Evolutionary conservation across 164 flowering plant genomes (phyloP).

Genomic region (Litsea cubeba): DNA sequence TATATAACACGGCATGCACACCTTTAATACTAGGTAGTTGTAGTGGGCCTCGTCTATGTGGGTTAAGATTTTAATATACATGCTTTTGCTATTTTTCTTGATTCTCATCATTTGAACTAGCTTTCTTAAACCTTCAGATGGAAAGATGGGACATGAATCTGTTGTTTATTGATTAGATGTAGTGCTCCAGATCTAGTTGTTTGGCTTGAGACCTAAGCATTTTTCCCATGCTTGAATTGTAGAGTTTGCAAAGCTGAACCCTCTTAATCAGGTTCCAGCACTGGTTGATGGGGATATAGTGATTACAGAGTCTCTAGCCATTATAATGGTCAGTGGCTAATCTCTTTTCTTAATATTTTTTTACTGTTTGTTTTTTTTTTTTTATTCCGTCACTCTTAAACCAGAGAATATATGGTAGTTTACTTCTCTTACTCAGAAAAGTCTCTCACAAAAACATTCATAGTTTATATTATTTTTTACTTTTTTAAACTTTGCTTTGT

Average conservation of each 20-base stretch:
- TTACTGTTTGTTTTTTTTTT: neutral
- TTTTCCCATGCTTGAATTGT: neutral
- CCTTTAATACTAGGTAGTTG: too few species aligned
- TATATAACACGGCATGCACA: too few species aligned
- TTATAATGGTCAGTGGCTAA: conserved; percentile 48
- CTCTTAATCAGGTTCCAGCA: conserved; percentile 70
- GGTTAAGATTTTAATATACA: too few species aligned
- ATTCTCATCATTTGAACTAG: too few species aligned
- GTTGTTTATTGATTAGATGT: neutral
- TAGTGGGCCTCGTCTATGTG: too few species aligned
- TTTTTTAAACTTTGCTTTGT: neutral
- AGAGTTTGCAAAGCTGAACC: conserved; percentile 76
- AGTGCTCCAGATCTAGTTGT: neutral
- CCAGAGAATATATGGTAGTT: neutral
- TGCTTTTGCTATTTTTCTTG: too few species aligned
- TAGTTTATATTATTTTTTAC: neutral
- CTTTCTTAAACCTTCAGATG: too few species aligned
- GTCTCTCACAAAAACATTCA: too few species aligned
- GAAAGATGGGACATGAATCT: neutral
- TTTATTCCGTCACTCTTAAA: neutral
- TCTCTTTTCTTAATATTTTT: too few species aligned
- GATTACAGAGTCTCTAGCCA: conserved; percentile 78
- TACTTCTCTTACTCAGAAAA: too few species aligned
- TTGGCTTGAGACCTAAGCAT: neutral
- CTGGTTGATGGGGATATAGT: conserved; percentile 69